Evolutionary conservation across 108 stramenopile species (phyloP).

Genomic region (Cyclostephanos invisitatus): DNA sequence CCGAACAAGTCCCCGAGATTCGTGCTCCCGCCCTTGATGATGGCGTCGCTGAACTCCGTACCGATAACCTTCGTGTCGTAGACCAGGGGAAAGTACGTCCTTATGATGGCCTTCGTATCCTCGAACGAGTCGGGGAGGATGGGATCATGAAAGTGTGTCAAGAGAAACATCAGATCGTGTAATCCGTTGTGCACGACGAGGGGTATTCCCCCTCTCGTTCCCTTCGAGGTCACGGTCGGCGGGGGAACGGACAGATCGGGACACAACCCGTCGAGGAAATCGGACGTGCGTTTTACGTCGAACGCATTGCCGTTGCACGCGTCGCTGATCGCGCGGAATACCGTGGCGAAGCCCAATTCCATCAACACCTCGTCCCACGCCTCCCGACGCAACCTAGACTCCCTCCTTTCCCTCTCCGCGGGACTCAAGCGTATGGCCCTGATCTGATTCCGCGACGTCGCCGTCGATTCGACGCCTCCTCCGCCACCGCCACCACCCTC

Average conservation of each 20-base stretch:
- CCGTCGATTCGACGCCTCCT: not conserved
- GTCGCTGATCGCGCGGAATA: constrained; percentile 72
- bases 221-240: not conserved
- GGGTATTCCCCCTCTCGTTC: constrained; percentile 58
- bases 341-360: constrained; percentile 71
- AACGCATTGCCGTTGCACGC: constrained; percentile 61
- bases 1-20: constrained; percentile 50
- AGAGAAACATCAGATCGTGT: constrained; percentile 78
- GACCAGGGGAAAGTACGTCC: constrained; percentile 64
- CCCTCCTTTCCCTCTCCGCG: constrained; percentile 55
- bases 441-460: constrained; percentile 54
- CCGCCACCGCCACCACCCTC: constrained; percentile 16
- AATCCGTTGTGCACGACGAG: constrained; percentile 85
- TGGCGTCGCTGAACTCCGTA: constrained; percentile 53
- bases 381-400: constrained; percentile 51
- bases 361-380: constrained; percentile 61
- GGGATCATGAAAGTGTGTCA: constrained; percentile 73
- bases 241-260: constrained; percentile 13
- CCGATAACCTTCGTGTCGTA: constrained; percentile 83
- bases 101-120: constrained; percentile 64
- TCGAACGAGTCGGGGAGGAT: constrained; percentile 59
- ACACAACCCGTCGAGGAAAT: constrained; percentile 22
- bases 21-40: constrained; percentile 56
- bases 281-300: constrained; percentile 11
- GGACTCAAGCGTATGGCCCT: constrained; percentile 62